Evolutionary conservation across 257 asterid genomes (phyloP), one percentile per base, ranked within the genome.

Genomic region (Penstemon newberryi): DNA sequence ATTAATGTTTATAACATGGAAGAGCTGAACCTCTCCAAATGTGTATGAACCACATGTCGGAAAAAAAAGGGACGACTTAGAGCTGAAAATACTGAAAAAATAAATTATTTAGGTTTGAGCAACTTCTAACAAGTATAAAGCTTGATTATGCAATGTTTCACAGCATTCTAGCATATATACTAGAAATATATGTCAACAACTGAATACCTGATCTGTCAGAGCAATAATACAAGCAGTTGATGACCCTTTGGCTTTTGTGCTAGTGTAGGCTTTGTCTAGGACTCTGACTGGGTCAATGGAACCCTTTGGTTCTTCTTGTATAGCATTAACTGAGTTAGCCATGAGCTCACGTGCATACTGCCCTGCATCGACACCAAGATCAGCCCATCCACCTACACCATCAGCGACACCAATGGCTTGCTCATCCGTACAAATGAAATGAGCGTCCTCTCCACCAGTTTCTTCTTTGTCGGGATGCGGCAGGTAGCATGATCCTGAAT

Each of bases 361-460:
- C 59, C 99, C 97, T 5, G 96, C 84, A 77, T 90, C 85, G 66
- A 90, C 84, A 56, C 99, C 99, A 61, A 81, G 70, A 81, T 90
- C 96, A 15, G 96, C 96, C 99, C 99, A 93, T 58, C 99, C 99
- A 67, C 97, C 99, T 4, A 93, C 99, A 59, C 96, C 99, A 83
- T 93, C 99, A 67, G 99, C 97, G 56, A 93, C 94, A 67, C 99
- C 97, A 60, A 92, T 83, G 71, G 91, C 95, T 65, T 85, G 91
- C 70, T 86, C 81, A 57, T 87, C 90, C 8, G 78, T 65, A 73
- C 98, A 92, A 39, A 92, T 88, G 79, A 92, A 92, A 78, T 92
- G 98, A 69, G 98, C 98, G 77, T 89, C 98, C 77, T 92, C 96
- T 69, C 98, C 98, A 56, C 98, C 96, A 49, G 95, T 88, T 73